phyloP scores from a whole-genome alignment of 108 stramenopile species.

The Nitzschia sp. region DNA sequence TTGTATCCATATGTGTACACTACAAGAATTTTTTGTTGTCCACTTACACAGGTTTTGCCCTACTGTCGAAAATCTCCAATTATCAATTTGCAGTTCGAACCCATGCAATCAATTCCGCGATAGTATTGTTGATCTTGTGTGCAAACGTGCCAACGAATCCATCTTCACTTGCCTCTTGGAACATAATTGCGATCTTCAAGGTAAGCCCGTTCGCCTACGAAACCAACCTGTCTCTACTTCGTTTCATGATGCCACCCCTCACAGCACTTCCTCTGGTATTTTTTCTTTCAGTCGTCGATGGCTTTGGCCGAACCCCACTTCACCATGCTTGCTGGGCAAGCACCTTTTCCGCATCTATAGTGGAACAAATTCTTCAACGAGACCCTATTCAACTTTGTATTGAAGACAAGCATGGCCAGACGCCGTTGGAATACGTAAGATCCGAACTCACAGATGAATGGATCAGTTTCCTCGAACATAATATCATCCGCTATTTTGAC shows the following conservation, averaged over 20 bases:
- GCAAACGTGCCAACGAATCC: constrained; percentile 59
- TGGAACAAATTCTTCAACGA: constrained; percentile 37
- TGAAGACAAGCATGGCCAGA: constrained; percentile 72
- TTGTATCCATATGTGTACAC: no score
- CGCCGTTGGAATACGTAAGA: constrained; percentile 77
- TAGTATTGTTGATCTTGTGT: constrained; percentile 76
- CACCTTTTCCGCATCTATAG: constrained; percentile 31
- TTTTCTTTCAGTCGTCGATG: constrained; percentile 39
- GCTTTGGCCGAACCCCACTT: constrained; percentile 56
- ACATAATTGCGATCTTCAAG: constrained; percentile 50
- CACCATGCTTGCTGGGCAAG: constrained; percentile 57
- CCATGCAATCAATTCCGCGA: constrained; percentile 92
- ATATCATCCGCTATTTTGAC: constrained; percentile 57
- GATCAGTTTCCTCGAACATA: constrained; percentile 59
- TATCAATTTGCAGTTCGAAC: no score
- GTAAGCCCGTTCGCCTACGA: neutral
- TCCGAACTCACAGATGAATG: constrained; percentile 64
- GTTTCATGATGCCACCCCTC: neutral
- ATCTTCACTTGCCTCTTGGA: constrained; percentile 62
- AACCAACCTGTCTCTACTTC: neutral
- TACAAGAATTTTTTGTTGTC: no score
- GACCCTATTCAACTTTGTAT: constrained; percentile 67
- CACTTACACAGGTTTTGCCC: no score
- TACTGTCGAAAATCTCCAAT: no score
- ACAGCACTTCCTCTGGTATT: neutral